These are phyloP conservation scores for Cyclotella sp. DNA, from an alignment of 108 stramenopile genomes.

Conservation along the genomic window DNA sequence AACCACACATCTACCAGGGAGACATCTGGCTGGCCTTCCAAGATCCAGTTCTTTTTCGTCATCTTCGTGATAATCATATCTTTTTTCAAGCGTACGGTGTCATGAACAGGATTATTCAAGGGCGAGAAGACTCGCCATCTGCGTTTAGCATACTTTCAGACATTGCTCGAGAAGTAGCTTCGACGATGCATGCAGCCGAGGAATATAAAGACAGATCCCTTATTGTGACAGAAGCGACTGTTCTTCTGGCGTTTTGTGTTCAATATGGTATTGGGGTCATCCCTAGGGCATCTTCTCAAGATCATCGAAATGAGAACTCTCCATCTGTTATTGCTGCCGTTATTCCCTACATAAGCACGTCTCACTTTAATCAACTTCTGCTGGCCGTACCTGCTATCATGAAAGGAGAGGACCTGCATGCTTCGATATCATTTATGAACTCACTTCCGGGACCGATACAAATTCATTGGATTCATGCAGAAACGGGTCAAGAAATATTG, in stretches of 20 bases:
- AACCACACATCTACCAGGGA: slow-evolving; percentile 74
- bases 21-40: slow-evolving; percentile 81
- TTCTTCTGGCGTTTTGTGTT: slow-evolving; percentile 40
- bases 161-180: slow-evolving; percentile 24
- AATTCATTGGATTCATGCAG: slow-evolving; percentile 55
- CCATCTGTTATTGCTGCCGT: slow-evolving; percentile 57
- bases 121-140: slow-evolving; percentile 36
- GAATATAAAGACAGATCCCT: neutral
- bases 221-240: slow-evolving; percentile 33
- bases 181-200: neutral
- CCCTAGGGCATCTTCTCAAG: slow-evolving; percentile 33
- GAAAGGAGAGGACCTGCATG: slow-evolving; percentile 50
- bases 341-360: slow-evolving; percentile 26
- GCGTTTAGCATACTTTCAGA: slow-evolving; percentile 33
- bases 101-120: slow-evolving; percentile 60
- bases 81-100: slow-evolving; percentile 76
- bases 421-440: slow-evolving; percentile 60
- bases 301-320: slow-evolving; percentile 48
- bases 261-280: slow-evolving; percentile 34
- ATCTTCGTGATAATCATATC: slow-evolving; percentile 58
- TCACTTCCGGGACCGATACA: slow-evolving; percentile 52
- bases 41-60: slow-evolving; percentile 66
- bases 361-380: slow-evolving; percentile 40
- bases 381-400: slow-evolving; percentile 58
- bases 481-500: slow-evolving; percentile 52